phyloP scores from a whole-genome alignment of 805 yeast species.

The Wickerhamomyces sydowiorum region DNA sequence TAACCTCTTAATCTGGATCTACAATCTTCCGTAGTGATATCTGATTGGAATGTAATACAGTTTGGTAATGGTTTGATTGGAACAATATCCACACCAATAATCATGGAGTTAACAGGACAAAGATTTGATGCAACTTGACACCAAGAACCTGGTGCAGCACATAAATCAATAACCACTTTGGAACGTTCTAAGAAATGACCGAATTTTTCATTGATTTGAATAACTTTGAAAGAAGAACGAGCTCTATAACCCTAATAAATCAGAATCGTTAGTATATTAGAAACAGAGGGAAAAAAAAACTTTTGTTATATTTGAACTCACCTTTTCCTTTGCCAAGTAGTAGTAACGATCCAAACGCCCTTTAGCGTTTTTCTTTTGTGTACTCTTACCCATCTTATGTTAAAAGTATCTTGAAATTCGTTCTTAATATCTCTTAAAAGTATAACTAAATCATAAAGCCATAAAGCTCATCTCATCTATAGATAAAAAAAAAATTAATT shows the following conservation, averaged over 20 bases:
- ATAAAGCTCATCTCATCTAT: constrained; percentile 5
- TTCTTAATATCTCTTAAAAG: not conserved
- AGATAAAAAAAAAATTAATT: not conserved
- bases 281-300: not conserved
- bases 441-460: constrained; percentile 8
- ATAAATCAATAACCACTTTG: constrained; percentile 92
- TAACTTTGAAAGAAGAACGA: constrained; percentile 93
- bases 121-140: constrained; percentile 96
- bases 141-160: constrained; percentile 99
- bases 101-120: constrained; percentile 89
- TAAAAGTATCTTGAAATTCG: too few relatives aligned
- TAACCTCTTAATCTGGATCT: constrained; percentile 90
- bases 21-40: constrained; percentile 97
- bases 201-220: constrained; percentile 93
- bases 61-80: constrained; percentile 97
- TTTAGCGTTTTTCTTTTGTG: constrained; percentile 92
- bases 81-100: constrained; percentile 98
- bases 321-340: constrained; percentile 89
- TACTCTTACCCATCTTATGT: constrained; percentile 74
- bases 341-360: constrained; percentile 99
- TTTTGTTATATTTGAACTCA: constrained; percentile 10
- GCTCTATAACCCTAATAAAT: constrained; percentile 77
- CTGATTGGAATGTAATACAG: constrained; percentile 90
- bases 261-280: not conserved
- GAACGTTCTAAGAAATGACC: constrained; percentile 93